A percentile compares a stretch with the other conserved stretches of the same genome.
These are phyloP conservation scores for Stephanodiscus triporus DNA, from an alignment of 108 stramenopile species.

Conservation along the genomic window DNA sequence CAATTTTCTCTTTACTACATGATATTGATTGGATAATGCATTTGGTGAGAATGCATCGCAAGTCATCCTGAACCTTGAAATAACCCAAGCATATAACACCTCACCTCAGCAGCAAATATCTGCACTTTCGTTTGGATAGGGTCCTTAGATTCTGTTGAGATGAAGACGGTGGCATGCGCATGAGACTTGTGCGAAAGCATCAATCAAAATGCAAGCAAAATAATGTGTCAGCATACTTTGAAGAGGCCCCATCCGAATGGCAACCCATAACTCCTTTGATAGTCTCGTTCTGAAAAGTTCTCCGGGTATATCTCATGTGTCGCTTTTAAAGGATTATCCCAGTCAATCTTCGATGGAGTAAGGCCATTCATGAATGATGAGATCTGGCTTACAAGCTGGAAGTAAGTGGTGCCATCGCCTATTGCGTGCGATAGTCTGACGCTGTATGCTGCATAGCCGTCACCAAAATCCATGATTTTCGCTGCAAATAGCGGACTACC, in stretches of 20 bases:
- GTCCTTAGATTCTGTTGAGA: conserved; percentile 37
- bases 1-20: conserved; percentile 41
- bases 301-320: conserved; percentile 55
- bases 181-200: background rate
- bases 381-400: conserved; percentile 49
- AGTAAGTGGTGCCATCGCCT: conserved; percentile 54
- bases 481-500: conserved; percentile 51
- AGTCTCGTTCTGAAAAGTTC: conserved; percentile 47
- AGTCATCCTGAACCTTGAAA: background rate
- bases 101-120: conserved; percentile 35
- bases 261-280: conserved; percentile 42
- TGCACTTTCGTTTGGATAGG: conserved; percentile 29
- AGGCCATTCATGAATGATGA: conserved; percentile 53
- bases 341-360: conserved; percentile 34
- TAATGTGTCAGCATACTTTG: background rate
- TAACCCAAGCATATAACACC: background rate
- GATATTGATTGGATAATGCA: background rate
- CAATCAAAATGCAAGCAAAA: background rate
- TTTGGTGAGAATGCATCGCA: background rate
- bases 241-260: conserved; percentile 52
- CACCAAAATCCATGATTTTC: conserved; percentile 50
- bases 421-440: conserved; percentile 52
- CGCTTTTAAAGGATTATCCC: conserved; percentile 50
- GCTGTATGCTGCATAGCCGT: conserved; percentile 47
- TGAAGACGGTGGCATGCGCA: background rate